These are phyloP conservation scores for Prosopis cineraria DNA, from an alignment of 306 rosid genomes.

Conservation along the genomic window DNA sequence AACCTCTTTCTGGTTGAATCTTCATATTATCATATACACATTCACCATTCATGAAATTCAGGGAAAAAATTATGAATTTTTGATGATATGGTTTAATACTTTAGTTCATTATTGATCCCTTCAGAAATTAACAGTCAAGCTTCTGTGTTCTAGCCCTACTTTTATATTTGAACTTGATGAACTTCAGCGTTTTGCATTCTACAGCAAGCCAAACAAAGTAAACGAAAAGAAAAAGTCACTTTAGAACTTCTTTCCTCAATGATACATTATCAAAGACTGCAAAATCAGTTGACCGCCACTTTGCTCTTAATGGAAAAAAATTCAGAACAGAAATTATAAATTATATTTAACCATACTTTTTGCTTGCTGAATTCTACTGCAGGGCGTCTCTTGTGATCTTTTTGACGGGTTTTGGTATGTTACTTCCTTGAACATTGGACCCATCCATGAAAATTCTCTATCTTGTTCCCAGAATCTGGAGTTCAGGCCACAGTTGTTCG, in stretches of 20 bases:
- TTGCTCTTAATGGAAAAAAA: too few relatives aligned
- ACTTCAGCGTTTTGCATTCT: background rate
- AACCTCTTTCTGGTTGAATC: conserved; percentile 18
- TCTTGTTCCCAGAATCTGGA: conserved; percentile 55
- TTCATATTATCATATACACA: background rate
- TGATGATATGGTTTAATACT: background rate
- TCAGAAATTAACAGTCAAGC: conserved; percentile 28
- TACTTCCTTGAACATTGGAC: conserved; percentile 71
- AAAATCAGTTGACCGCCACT: background rate
- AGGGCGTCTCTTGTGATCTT: conserved; percentile 97
- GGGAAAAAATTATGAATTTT: background rate
- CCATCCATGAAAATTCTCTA: conserved; percentile 84
- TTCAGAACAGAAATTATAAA: background rate
- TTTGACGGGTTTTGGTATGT: conserved; percentile 87
- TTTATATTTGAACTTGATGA: conserved; percentile 10
- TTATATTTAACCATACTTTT: background rate
- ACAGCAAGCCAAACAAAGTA: background rate
- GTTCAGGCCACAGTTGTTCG: conserved; percentile 61
- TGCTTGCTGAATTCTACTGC: conserved; percentile 34
- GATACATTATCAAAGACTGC: background rate
- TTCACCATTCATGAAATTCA: conserved; percentile 23
- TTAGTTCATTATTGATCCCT: conserved; percentile 1
- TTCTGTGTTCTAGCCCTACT: background rate
- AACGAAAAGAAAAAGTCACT: background rate
- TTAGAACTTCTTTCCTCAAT: conserved; percentile 3